phyloP scores from a whole-genome alignment of 2,329 filamentous ascomycete species.

The Exophiala dermatitidis region DNA sequence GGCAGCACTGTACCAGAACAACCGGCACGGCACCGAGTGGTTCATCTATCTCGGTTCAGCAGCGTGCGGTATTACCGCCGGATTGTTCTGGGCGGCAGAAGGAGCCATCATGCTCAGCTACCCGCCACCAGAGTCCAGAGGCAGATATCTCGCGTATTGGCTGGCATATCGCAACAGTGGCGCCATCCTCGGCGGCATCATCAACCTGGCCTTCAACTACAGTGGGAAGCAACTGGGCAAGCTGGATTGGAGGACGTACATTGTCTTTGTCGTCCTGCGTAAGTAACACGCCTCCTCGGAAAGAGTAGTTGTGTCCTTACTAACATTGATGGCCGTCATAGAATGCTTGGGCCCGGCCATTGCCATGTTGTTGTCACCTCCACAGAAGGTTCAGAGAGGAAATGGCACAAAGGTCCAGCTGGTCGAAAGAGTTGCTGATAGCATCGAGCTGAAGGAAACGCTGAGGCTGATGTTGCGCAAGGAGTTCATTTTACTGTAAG shows the following conservation, averaged over 20 bases:
- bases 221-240: neutral
- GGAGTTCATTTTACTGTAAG: neutral
- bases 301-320: too few relatives aligned
- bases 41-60: slow-evolving; percentile 60
- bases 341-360: neutral
- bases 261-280: neutral
- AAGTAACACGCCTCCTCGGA: too few relatives aligned
- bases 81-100: neutral
- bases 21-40: slow-evolving; percentile 61
- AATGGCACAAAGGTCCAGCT: neutral
- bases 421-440: too few relatives aligned
- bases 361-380: neutral
- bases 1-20: slow-evolving; percentile 64
- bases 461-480: neutral
- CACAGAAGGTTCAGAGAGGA: neutral
- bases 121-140: neutral
- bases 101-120: neutral
- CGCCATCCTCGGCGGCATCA: neutral
- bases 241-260: neutral
- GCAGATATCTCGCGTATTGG: neutral
- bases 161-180: neutral
- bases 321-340: neutral
- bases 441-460: neutral
- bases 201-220: neutral
- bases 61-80: slow-evolving; percentile 41